Percentiles rank a stretch among this genome's conserved stretches.
Conservation (phyloP, 257 asterid species). For the Solanum tacnaense region DNA sequence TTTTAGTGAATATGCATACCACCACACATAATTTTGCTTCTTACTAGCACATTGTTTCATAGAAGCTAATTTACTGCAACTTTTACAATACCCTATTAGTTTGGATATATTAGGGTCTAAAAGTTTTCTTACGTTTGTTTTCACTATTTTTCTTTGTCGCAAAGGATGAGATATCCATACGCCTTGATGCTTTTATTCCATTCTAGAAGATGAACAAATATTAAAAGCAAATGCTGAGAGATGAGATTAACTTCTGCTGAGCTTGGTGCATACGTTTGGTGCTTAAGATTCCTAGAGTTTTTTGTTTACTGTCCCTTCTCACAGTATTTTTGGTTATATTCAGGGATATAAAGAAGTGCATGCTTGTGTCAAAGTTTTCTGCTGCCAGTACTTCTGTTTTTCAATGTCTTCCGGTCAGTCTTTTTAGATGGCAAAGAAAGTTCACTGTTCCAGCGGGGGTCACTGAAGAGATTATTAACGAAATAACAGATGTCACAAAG, state of each 20-base stretch:
- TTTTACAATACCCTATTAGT: neutral
- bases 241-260: conserved; percentile 1
- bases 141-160: neutral
- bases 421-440: conserved; percentile 55
- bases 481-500: conserved; percentile 62
- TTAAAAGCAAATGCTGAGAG: neutral
- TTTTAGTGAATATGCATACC: neutral
- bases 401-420: conserved; percentile 53
- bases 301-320: neutral
- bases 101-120: neutral
- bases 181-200: neutral
- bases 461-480: conserved; percentile 19
- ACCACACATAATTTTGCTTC: neutral
- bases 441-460: conserved; percentile 14
- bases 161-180: neutral
- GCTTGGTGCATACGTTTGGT: neutral
- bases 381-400: conserved; percentile 46
- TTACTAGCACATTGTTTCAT: neutral
- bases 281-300: neutral
- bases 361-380: conserved; percentile 58
- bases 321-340: conserved; percentile 11
- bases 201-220: neutral
- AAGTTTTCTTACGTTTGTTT: neutral
- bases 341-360: conserved; percentile 67
- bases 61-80: neutral